Evolutionary conservation across 192 early-diverging fungal species (phyloP).

Genomic region (Backusella macrospora): DNA sequence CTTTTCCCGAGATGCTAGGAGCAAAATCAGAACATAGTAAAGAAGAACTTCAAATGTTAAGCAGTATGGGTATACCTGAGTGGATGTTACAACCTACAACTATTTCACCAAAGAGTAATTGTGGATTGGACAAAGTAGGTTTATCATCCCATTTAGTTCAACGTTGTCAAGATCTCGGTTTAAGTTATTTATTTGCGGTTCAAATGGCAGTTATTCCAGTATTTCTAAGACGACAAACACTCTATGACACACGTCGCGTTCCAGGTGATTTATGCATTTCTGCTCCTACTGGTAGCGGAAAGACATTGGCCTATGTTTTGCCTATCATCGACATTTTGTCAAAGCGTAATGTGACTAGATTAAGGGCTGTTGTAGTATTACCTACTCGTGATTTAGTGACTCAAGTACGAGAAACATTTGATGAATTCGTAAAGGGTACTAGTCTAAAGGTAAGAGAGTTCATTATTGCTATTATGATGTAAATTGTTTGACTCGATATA

Average conservation of each 20-base stretch:
- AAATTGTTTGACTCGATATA: background rate
- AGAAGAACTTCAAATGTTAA: constrained; percentile 48
- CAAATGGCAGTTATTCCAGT: constrained; percentile 86
- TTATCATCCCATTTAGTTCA: constrained; percentile 67
- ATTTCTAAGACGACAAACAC: constrained; percentile 66
- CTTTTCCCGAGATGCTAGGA: constrained; percentile 49
- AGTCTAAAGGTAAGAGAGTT: constrained; percentile 50
- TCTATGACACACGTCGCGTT: constrained; percentile 69
- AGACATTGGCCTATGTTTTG: constrained; percentile 94
- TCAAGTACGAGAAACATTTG: constrained; percentile 89
- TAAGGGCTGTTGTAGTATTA: constrained; percentile 88
- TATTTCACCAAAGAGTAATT: constrained; percentile 57
- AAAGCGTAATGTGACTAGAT: constrained; percentile 71
- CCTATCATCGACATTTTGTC: constrained; percentile 88
- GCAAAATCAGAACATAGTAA: constrained; percentile 37
- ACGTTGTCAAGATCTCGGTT: constrained; percentile 63
- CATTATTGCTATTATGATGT: background rate
- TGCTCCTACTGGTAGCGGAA: constrained; percentile 94
- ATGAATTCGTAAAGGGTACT: constrained; percentile 75
- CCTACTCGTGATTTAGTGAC: constrained; percentile 91
- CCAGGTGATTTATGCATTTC: constrained; percentile 93
- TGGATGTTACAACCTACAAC: constrained; percentile 86
- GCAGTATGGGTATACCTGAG: constrained; percentile 76
- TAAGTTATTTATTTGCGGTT: constrained; percentile 85
- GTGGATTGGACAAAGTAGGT: constrained; percentile 35